Evolutionary conservation across 2,329 filamentous ascomycete species (phyloP).

Genomic region (Neoascochyta sp.): DNA sequence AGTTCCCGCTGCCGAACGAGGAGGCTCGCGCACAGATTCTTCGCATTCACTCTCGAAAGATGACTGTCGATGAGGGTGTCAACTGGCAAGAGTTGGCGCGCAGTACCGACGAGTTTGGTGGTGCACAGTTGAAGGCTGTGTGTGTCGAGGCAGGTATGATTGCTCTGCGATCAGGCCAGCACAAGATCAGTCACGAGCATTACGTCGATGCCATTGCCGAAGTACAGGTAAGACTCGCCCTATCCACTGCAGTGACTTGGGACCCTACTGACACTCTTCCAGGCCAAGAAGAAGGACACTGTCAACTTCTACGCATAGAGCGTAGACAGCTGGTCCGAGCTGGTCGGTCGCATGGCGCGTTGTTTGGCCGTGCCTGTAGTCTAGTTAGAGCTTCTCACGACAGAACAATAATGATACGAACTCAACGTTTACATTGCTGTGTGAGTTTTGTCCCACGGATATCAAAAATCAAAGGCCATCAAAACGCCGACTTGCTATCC

Average conservation of each 20-base stretch:
- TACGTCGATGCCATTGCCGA: constrained; percentile 98
- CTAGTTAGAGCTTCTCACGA: constrained; percentile 26
- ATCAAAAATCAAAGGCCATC: too few relatives aligned
- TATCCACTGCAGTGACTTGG: too few relatives aligned
- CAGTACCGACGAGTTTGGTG: constrained; percentile 97
- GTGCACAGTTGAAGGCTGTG: constrained; percentile 95
- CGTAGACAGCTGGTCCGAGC: constrained; percentile 7
- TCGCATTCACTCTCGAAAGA: constrained; percentile 96
- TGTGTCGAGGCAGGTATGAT: constrained; percentile 99
- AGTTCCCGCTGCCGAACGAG: constrained; percentile 97
- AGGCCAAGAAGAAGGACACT: constrained; percentile 82
- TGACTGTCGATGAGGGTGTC: constrained; percentile 88
- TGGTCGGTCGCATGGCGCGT: constrained; percentile 21
- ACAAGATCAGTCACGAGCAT: constrained; percentile 96
- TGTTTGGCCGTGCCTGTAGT: constrained; percentile 28
- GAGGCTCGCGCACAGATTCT: constrained; percentile 96
- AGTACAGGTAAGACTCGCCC: constrained; percentile 71
- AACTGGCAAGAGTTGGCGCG: constrained; percentile 96
- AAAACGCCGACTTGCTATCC: constrained; percentile 5
- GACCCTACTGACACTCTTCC: constrained; percentile 9
- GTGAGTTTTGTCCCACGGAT: too few relatives aligned
- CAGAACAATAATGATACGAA: constrained; percentile 8
- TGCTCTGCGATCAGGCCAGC: constrained; percentile 86
- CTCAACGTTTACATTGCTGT: too few relatives aligned
- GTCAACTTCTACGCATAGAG: constrained; percentile 44